phyloP scores from a whole-genome alignment of 805 yeast species.

The Wickerhamiella parazyma region DNA sequence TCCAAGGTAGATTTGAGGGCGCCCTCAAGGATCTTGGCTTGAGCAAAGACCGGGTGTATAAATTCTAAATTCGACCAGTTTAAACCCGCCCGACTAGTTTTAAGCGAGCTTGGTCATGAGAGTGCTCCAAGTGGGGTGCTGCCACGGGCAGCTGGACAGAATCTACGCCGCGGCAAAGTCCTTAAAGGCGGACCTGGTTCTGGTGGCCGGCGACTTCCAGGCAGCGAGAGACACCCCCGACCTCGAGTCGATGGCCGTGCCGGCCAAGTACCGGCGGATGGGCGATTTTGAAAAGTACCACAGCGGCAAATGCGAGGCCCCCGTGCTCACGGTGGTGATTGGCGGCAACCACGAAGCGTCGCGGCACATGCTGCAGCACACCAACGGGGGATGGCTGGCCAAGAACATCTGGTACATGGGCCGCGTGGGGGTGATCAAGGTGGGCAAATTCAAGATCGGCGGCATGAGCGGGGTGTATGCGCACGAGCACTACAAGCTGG shows the following conservation, averaged over 20 bases:
- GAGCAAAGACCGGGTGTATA: conserved; percentile 75
- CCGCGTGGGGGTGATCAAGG: conserved; percentile 58
- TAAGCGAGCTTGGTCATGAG: conserved; percentile 16
- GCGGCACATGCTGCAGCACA: conserved; percentile 54
- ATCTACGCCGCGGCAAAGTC: conserved; percentile 11
- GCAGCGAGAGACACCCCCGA: conserved; percentile 55
- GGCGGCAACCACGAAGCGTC: conserved; percentile 97
- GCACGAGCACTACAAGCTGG: conserved; percentile 32
- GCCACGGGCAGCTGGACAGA: conserved; percentile 17
- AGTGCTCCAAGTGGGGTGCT: conserved; percentile 20
- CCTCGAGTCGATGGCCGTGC: conserved; percentile 58
- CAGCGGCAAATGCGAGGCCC: conserved; percentile 45
- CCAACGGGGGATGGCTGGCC: conserved; percentile 88
- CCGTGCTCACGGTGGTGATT: conserved; percentile 63
- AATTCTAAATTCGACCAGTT: too few relatives aligned
- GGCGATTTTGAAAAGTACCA: conserved; percentile 78
- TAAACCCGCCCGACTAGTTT: too few relatives aligned
- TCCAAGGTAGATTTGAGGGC: conserved; percentile 91
- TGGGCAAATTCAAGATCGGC: conserved; percentile 58
- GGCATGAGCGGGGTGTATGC: conserved; percentile 81
- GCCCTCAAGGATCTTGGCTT: conserved; percentile 76
- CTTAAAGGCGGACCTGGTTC: conserved; percentile 36
- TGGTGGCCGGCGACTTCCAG: conserved; percentile 89
- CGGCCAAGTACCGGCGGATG: conserved; percentile 54
- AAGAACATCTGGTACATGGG: conserved; percentile 80